Evolutionary conservation across 345 rosid species (phyloP).

Genomic region (Rubroshorea leprosula): DNA sequence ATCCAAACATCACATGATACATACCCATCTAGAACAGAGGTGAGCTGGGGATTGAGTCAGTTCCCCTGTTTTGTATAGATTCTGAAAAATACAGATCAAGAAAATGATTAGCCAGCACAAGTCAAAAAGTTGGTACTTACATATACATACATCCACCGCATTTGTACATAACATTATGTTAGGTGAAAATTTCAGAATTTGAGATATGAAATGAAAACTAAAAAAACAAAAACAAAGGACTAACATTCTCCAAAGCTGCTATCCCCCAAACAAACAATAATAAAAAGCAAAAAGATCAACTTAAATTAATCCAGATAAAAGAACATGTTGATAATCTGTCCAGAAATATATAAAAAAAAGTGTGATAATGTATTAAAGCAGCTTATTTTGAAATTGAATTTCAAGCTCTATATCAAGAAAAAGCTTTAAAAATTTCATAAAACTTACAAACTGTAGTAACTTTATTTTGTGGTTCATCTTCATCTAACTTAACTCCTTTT

Average conservation of each 20-base stretch:
- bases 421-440: no score
- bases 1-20: no score
- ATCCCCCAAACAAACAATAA: no score
- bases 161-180: no score
- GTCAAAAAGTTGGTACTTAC: not conserved
- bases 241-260: not conserved
- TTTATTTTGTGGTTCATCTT: no score
- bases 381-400: not conserved
- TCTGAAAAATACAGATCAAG: not conserved
- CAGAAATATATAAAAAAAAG: not conserved
- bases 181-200: no score
- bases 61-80: not conserved
- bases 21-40: no score
- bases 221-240: slow-evolving; percentile 40
- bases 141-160: not conserved
- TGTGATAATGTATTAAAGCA: not conserved
- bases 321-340: no score
- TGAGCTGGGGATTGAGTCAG: no score
- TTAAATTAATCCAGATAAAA: no score
- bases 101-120: slow-evolving; percentile 1
- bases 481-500: no score
- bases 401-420: not conserved
- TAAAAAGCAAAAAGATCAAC: no score
- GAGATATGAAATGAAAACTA: slow-evolving; percentile 30
- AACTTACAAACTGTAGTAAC: not conserved